These are phyloP conservation scores for Hyaloscypha bicolor DNA, from an alignment of 495 filamentous ascomycete genomes.

Conservation along the genomic window DNA sequence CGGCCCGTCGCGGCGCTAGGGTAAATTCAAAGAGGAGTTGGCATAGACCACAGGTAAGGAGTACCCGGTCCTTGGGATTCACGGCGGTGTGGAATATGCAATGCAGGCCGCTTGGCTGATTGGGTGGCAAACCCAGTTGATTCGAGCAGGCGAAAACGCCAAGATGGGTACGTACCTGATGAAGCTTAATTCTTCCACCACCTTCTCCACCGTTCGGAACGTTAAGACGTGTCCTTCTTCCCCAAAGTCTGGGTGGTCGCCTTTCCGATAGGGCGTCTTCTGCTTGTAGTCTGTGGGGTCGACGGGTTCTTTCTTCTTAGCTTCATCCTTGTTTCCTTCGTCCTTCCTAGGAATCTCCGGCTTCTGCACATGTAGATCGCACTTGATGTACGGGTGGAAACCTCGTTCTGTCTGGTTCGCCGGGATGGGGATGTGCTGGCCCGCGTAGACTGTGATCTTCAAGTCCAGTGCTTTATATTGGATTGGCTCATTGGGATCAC, in stretches of 20 bases:
- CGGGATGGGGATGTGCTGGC: conserved; percentile 53
- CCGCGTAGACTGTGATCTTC: conserved; percentile 54
- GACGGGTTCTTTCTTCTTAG: conserved; percentile 33
- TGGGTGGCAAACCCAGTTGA: not conserved
- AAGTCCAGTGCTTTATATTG: conserved; percentile 43
- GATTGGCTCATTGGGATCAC: conserved; percentile 31
- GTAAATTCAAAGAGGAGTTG: not conserved
- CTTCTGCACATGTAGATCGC: conserved; percentile 79
- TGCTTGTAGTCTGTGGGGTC: conserved; percentile 68
- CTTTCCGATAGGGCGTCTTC: conserved; percentile 61
- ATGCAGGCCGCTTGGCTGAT: not conserved
- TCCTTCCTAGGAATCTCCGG: conserved; percentile 45
- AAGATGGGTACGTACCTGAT: conserved; percentile 57
- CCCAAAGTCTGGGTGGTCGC: conserved; percentile 70
- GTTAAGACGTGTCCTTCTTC: conserved; percentile 63
- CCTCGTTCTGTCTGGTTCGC: conserved; percentile 33
- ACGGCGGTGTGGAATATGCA: conserved; percentile 13
- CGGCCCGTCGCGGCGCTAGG: not conserved
- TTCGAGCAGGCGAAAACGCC: conserved; percentile 2
- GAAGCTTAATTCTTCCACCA: conserved; percentile 80
- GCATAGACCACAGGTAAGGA: not conserved
- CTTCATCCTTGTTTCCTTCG: conserved; percentile 23
- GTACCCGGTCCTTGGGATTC: conserved; percentile 16
- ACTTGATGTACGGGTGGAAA: conserved; percentile 57
- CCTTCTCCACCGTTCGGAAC: conserved; percentile 52